phyloP scores from a whole-genome alignment of 2,329 filamentous ascomycete species.

The Ceratocystis lukuohia region DNA sequence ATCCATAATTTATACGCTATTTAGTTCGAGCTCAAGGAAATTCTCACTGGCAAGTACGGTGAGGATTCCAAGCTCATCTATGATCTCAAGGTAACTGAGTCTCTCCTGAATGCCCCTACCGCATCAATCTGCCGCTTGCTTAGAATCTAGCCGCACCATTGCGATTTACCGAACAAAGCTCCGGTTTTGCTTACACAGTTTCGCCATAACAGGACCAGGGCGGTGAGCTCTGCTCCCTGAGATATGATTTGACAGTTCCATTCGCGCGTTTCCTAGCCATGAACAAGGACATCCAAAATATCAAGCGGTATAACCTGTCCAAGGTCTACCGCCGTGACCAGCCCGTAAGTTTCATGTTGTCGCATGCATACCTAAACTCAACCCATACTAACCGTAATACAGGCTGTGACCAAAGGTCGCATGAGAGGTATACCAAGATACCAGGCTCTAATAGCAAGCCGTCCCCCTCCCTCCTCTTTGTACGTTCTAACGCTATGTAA shows the following conservation, averaged over 20 bases:
- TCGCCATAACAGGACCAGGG: constrained; percentile 60
- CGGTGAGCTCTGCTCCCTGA: constrained; percentile 59
- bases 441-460: neutral
- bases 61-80: constrained; percentile 90
- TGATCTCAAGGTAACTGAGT: constrained; percentile 34
- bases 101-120: neutral
- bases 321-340: constrained; percentile 52
- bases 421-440: constrained; percentile 43
- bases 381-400: constrained; percentile 29
- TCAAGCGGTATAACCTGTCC: constrained; percentile 91
- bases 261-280: constrained; percentile 89
- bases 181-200: constrained; percentile 2
- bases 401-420: constrained; percentile 76
- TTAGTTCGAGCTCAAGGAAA: constrained; percentile 68
- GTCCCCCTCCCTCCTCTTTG: no score
- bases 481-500: neutral
- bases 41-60: constrained; percentile 79
- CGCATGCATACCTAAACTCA: neutral
- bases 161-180: constrained; percentile 21
- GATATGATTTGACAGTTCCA: constrained; percentile 79
- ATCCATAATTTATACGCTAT: neutral
- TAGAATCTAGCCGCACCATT: neutral
- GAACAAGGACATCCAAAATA: constrained; percentile 68
- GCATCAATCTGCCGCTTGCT: neutral
- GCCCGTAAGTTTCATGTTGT: constrained; percentile 23